These are phyloP conservation scores for Phaffia australis DNA, from an alignment of 768 basidiomycete species.

Conservation along the genomic window DNA sequence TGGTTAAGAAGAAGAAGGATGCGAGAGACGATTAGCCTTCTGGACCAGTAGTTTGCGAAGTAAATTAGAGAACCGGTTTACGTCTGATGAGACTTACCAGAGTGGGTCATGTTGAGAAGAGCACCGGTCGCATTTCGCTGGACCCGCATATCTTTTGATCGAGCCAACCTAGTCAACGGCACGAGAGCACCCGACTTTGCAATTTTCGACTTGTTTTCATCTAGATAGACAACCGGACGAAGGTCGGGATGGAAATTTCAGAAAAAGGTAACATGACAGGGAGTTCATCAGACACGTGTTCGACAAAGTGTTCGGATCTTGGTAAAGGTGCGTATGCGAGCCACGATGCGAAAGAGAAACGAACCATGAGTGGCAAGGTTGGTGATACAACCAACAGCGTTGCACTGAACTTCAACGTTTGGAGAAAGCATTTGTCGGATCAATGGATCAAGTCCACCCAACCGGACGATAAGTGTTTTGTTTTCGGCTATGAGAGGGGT, in stretches of 20 bases:
- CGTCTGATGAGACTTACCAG: conserved; percentile 51
- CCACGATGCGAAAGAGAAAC: conserved; percentile 28
- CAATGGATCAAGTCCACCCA: conserved; percentile 92
- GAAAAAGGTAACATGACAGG: not conserved
- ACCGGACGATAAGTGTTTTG: conserved; percentile 94
- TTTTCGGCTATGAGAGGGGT: conserved; percentile 63
- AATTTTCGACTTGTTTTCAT: conserved; percentile 99
- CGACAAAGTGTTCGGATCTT: not conserved
- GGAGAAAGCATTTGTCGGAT: conserved; percentile 97
- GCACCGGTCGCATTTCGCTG: conserved; percentile 98
- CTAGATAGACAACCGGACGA: conserved; percentile 40
- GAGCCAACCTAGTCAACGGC: conserved; percentile 85
- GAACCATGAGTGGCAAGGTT: conserved; percentile 95
- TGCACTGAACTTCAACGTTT: conserved; percentile 98
- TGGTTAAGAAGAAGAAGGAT: not conserved
- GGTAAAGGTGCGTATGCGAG: not conserved
- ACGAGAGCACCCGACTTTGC: conserved; percentile 98
- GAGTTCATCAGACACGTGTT: too few species aligned
- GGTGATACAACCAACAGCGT: conserved; percentile 97
- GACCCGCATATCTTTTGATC: conserved; percentile 98
- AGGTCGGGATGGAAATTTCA: not conserved
- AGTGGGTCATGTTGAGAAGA: conserved; percentile 97
- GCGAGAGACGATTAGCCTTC: not conserved
- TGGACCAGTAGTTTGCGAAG: conserved; percentile 1
- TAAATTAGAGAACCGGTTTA: not conserved